Conservation (phyloP, 2,329 filamentous ascomycete species). For the Cylindrodendrum hubeiense region DNA sequence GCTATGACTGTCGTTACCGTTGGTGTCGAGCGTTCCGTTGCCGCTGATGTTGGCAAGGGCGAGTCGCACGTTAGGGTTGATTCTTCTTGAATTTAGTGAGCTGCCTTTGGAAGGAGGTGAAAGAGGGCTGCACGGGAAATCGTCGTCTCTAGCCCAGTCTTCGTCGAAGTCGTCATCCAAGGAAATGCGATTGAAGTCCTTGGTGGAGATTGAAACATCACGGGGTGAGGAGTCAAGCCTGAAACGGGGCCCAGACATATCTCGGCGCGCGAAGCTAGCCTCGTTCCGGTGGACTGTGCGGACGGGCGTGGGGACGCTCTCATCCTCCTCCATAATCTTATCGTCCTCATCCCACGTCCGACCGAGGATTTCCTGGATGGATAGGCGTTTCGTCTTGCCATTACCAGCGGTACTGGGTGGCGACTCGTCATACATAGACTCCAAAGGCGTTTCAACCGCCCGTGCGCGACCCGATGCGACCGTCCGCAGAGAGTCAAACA, state of each 20-base stretch:
- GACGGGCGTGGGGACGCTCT: slow-evolving; percentile 65
- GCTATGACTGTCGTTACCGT: slow-evolving; percentile 34
- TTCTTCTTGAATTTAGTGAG: slow-evolving; percentile 65
- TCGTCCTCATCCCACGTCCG: slow-evolving; percentile 66
- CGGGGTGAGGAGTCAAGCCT: slow-evolving; percentile 47
- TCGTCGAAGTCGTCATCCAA: slow-evolving; percentile 74
- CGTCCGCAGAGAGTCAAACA: slow-evolving; percentile 82
- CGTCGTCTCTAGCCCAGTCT: slow-evolving; percentile 70
- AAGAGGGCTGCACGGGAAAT: slow-evolving; percentile 66
- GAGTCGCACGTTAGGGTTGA: slow-evolving; percentile 65
- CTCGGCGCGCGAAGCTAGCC: slow-evolving; percentile 22
- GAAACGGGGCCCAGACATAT: slow-evolving; percentile 42
- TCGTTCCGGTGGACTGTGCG: slow-evolving; percentile 51
- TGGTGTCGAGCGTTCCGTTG: slow-evolving; percentile 54
- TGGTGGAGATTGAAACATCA: slow-evolving; percentile 50
- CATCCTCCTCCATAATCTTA: slow-evolving; percentile 74
- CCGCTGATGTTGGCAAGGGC: slow-evolving; percentile 67
- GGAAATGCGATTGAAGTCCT: slow-evolving; percentile 64
- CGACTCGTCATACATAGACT: slow-evolving; percentile 86
- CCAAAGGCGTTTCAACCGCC: slow-evolving; percentile 77
- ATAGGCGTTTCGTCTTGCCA: slow-evolving; percentile 65
- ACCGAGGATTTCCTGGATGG: slow-evolving; percentile 70
- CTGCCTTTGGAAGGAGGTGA: slow-evolving; percentile 66
- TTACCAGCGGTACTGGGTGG: slow-evolving; percentile 70
- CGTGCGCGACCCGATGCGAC: slow-evolving; percentile 75